A percentile compares a stretch with the other conserved stretches of the same genome.
These are phyloP conservation scores for Byssochlamys sp. DNA, from an alignment of 2,329 filamentous ascomycete genomes.

Conservation along the genomic window DNA sequence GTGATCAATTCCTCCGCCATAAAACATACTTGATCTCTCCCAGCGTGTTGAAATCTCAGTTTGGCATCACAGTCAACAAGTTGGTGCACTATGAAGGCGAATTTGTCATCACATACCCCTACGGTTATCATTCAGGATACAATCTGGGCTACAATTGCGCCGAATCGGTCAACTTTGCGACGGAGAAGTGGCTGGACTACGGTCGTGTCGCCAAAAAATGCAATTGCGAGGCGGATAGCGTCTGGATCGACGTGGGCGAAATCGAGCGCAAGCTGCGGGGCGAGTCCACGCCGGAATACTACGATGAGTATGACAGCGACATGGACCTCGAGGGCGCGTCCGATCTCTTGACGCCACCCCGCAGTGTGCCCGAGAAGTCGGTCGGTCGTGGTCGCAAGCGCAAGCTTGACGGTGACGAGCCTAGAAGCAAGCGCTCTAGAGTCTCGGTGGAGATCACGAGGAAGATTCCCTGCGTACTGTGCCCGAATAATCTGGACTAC, in stretches of 20 bases:
- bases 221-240: constrained; percentile 91
- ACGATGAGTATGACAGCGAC: constrained; percentile 48
- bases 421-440: constrained; percentile 66
- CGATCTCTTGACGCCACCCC: constrained; percentile 68
- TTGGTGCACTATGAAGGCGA: constrained; percentile 92
- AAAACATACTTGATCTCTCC: constrained; percentile 97
- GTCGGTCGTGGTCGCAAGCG: constrained; percentile 59
- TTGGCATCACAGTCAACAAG: constrained; percentile 91
- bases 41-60: constrained; percentile 73
- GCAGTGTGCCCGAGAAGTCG: constrained; percentile 60
- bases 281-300: constrained; percentile 53
- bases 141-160: constrained; percentile 98
- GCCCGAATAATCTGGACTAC: constrained; percentile 77
- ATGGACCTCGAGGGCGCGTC: constrained; percentile 53
- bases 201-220: constrained; percentile 94
- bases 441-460: constrained; percentile 61
- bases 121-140: constrained; percentile 95
- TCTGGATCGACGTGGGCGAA: constrained; percentile 94
- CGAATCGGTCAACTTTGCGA: constrained; percentile 95
- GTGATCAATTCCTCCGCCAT: constrained; percentile 89
- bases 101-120: constrained; percentile 96
- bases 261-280: constrained; percentile 89
- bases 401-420: constrained; percentile 49
- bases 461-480: constrained; percentile 78
- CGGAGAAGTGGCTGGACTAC: constrained; percentile 90